These are phyloP conservation scores for Ramalina intermedia DNA, from an alignment of 495 filamentous ascomycete genomes.

Conservation along the genomic window DNA sequence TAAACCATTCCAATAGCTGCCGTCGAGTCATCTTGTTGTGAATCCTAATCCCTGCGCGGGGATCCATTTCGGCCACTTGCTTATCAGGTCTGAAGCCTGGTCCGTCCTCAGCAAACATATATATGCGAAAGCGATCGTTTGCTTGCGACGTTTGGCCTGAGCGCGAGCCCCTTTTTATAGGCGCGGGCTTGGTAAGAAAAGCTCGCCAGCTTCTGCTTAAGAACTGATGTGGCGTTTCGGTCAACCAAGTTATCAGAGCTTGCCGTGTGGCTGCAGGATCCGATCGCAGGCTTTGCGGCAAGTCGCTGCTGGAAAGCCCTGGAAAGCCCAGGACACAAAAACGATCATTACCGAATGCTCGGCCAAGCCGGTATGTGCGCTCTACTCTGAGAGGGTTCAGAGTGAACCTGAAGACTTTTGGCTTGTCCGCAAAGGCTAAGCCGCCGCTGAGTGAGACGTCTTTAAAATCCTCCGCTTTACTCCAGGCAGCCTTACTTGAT, in stretches of 20 bases:
- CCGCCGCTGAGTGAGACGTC: constrained; percentile 29
- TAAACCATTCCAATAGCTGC: constrained; percentile 37
- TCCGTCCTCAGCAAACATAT: constrained; percentile 41
- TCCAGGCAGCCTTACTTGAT: constrained; percentile 27
- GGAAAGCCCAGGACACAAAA: constrained; percentile 32
- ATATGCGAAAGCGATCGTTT: constrained; percentile 24
- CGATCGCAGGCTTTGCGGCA: constrained; percentile 23
- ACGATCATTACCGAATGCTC: constrained; percentile 34
- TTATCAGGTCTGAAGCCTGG: constrained; percentile 22
- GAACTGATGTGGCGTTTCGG: constrained; percentile 25
- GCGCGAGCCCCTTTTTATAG: neutral
- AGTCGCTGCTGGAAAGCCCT: constrained; percentile 16
- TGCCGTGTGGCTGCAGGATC: constrained; percentile 22
- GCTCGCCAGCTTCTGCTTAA: constrained; percentile 33
- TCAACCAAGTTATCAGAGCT: constrained; percentile 29
- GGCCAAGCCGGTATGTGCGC: constrained; percentile 30
- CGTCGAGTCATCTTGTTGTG: constrained; percentile 27
- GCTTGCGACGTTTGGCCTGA: neutral
- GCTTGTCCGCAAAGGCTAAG: constrained; percentile 24
- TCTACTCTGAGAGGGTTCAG: constrained; percentile 31
- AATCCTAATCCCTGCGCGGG: constrained; percentile 5
- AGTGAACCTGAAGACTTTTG: constrained; percentile 26
- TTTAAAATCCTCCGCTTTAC: constrained; percentile 28
- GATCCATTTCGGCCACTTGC: constrained; percentile 11
- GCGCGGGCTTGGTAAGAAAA: constrained; percentile 31